A percentile compares a stretch with the other conserved stretches of the same genome.
phyloP scores from a whole-genome alignment of 1,284 basidiomycete species.

The Tetrapyrgos nigripes region DNA sequence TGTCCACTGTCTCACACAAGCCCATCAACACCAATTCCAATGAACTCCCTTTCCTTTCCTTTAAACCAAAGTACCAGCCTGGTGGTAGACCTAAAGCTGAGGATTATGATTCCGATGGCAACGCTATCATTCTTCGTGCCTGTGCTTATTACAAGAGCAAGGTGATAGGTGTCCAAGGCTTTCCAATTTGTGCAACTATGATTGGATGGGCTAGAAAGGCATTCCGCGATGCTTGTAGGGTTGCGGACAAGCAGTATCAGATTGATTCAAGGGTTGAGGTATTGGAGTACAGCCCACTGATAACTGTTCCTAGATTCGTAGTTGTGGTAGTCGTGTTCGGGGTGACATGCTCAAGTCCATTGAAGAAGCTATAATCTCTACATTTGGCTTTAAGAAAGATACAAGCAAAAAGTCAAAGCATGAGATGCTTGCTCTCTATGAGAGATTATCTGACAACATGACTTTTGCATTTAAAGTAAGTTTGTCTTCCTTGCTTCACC shows the following conservation, averaged over 20 bases:
- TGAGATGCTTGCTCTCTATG: not conserved
- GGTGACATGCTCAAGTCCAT: not conserved
- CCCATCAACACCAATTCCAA: not conserved
- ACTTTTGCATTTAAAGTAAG: constrained; percentile 4
- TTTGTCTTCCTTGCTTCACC: not conserved
- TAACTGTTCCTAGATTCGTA: not conserved
- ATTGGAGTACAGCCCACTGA: not conserved
- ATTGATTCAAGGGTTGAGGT: not conserved
- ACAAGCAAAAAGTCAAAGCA: not conserved
- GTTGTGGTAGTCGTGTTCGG: constrained; percentile 2
- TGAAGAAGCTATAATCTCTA: not conserved
- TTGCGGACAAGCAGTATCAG: not conserved
- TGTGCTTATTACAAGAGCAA: not conserved
- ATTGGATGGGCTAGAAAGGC: not conserved
- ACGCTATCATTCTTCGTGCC: not conserved
- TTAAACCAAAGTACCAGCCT: not conserved
- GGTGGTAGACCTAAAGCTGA: not conserved
- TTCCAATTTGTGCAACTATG: not conserved
- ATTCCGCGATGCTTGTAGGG: not conserved
- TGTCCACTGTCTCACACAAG: no score
- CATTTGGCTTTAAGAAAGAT: not conserved
- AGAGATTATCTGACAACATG: not conserved
- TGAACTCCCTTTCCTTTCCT: not conserved
- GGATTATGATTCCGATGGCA: not conserved
- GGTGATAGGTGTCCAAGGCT: not conserved